Base-by-base conservation (phyloP, 495 filamentous ascomycete species). In the Melanomma pulvis-pyrius region DNA sequence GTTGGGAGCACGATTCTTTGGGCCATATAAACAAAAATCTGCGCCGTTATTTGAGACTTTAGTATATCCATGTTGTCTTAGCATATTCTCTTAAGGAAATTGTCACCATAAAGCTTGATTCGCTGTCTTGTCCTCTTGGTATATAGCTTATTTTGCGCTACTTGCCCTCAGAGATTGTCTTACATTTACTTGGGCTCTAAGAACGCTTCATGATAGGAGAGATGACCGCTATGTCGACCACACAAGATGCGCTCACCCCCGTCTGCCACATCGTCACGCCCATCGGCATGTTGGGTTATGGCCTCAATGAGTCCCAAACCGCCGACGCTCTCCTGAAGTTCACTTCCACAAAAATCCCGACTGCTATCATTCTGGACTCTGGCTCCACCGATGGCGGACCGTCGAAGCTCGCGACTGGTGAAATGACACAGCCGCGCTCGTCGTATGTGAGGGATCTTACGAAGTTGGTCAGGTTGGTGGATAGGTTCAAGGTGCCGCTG, bases 311-410 rank as follows among this genome's bases (percentile, higher is more conserved):
- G 21, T 29, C 41, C 11, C 19, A 60, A 25, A 59, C 53, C n/a
- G 24, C 17, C 8, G 49, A 28, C 24, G 60, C 50, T 11, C 39
- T 44, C 39, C 61, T 63, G 0, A 49, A 46, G 13, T 32, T 51
- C 17, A 25, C 52, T 15, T 39, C 44, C 15, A 56, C 41, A 17
- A 32, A 24, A 39, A 32, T 48, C 1, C 76, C 77, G 1, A 76
- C 73, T 2, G 82, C 81, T 15, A 75, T 84, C 36, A 82, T 84
- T 19, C 62, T 82, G 9, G 82, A 84, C 65, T 76, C 75, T 44
- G 81, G 81, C 1, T 82, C 80, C 1, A 84, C 81, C 0, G 81
- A 84, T 62, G 70, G 74, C 22, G 82, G 82, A 1, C 81, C 82
- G 0, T 73, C 71, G 7, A 79, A 79, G 61, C 75, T 84, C 1